These are phyloP conservation scores for Rhizophora apiculata DNA, from an alignment of 345 rosid species.

Conservation along the genomic window DNA sequence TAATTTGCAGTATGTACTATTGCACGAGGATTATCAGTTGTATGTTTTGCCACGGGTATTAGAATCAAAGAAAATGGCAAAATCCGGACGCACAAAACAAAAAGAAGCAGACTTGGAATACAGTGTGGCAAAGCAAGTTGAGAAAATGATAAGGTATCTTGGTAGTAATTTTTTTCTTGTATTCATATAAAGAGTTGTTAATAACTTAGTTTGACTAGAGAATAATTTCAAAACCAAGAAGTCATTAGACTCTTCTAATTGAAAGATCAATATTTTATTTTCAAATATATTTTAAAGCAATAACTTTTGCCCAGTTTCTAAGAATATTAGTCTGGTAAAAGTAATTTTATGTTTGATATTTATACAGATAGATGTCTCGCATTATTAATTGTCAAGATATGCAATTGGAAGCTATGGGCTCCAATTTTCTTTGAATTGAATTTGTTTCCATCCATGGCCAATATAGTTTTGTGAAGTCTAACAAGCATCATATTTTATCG, in stretches of 20 bases:
- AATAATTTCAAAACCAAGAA: too few relatives aligned
- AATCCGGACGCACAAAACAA: constrained; percentile 90
- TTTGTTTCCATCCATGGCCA: background rate
- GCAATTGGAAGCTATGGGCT: background rate
- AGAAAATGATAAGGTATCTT: constrained; percentile 86
- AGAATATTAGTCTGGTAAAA: background rate
- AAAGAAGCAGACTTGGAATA: constrained; percentile 95
- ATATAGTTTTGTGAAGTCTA: background rate
- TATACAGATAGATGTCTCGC: background rate
- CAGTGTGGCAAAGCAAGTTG: constrained; percentile 98
- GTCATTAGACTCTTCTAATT: too few relatives aligned
- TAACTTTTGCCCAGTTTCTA: background rate
- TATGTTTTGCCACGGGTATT: constrained; percentile 93
- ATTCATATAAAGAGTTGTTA: background rate
- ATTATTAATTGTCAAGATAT: background rate
- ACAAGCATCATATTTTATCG: background rate
- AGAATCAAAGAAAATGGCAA: constrained; percentile 98
- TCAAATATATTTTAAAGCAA: too few relatives aligned
- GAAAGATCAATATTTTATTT: too few relatives aligned
- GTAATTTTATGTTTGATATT: background rate
- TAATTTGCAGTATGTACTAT: constrained; percentile 64
- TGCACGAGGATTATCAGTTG: constrained; percentile 95
- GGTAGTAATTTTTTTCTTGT: background rate
- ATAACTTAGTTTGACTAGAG: too few relatives aligned
- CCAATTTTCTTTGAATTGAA: background rate